A percentile compares a stretch with the other conserved stretches of the same genome.
Evolutionary conservation across 2,329 filamentous ascomycete species (phyloP).

Genomic region (Aspergillus quadrilineatus): DNA sequence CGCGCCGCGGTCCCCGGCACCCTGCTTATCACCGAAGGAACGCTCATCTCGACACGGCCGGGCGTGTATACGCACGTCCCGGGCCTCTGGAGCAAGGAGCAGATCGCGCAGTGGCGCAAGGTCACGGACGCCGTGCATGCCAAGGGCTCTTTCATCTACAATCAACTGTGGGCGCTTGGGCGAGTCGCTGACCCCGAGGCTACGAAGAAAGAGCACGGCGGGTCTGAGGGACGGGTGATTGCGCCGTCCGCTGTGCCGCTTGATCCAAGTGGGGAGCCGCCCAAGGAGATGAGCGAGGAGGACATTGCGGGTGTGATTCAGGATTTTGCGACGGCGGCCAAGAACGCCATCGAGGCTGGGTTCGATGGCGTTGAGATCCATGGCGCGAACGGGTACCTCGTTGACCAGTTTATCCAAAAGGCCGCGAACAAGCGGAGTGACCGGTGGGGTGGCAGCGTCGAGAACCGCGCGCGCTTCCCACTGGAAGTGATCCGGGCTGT

Average conservation of each 20-base stretch:
- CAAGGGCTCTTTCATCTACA: slow-evolving; percentile 60
- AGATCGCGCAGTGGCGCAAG: slow-evolving; percentile 60
- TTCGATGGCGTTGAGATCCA: slow-evolving; percentile 56
- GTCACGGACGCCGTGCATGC: slow-evolving; percentile 63
- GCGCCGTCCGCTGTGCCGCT: slow-evolving; percentile 24
- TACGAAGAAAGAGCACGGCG: slow-evolving; percentile 16
- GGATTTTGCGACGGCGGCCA: slow-evolving; percentile 48
- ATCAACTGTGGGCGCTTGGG: slow-evolving; percentile 63
- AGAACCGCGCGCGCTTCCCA: slow-evolving; percentile 54
- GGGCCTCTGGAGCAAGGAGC: slow-evolving; percentile 57
- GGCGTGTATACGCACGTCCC: slow-evolving; percentile 55
- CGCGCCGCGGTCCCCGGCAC: slow-evolving; percentile 54
- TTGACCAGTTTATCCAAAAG: slow-evolving; percentile 54
- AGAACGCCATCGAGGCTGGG: slow-evolving; percentile 55
- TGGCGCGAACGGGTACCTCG: slow-evolving; percentile 51
- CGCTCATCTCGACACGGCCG: slow-evolving; percentile 49
- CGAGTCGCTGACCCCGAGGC: slow-evolving; percentile 49
- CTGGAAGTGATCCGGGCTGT: slow-evolving; percentile 52
- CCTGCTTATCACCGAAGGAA: slow-evolving; percentile 60
- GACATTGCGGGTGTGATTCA: slow-evolving; percentile 46
- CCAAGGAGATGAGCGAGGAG: slow-evolving; percentile 34
- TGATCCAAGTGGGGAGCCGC: slow-evolving; percentile 23
- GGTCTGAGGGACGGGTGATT: slow-evolving; percentile 18
- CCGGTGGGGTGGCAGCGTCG: slow-evolving; percentile 51
- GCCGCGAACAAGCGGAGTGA: slow-evolving; percentile 51